phyloP scores from a whole-genome alignment of 2,329 filamentous ascomycete species.

The Fusarium tuaranense region DNA sequence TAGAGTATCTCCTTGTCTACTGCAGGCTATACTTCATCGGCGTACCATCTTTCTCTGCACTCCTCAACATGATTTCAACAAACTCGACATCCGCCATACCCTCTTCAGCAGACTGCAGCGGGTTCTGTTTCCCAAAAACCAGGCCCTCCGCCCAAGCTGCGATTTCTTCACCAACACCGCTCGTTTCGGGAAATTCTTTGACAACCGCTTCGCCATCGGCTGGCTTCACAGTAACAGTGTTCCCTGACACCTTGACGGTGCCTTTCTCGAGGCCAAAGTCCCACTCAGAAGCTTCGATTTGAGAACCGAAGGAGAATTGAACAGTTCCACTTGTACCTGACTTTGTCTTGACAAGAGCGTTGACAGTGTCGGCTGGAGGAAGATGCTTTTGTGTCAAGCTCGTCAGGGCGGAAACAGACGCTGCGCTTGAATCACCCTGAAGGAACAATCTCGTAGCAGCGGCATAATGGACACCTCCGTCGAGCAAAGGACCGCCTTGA shows the following conservation, averaged over 20 bases:
- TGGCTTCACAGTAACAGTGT: not conserved
- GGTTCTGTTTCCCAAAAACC: not conserved
- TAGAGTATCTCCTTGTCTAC: not conserved
- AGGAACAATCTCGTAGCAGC: not conserved
- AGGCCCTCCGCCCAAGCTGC: not conserved
- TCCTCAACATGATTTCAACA: not conserved
- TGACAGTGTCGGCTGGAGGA: not conserved
- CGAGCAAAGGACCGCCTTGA: not conserved
- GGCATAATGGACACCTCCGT: not conserved
- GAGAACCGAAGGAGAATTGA: not conserved
- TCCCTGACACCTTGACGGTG: not conserved
- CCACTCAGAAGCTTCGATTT: not conserved
- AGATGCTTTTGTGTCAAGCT: not conserved
- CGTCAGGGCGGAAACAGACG: not conserved
- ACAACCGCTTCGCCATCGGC: not conserved
- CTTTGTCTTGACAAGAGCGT: not conserved
- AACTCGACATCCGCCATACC: slow-evolving; percentile 1
- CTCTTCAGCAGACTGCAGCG: not conserved
- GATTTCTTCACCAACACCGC: not conserved
- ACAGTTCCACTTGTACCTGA: not conserved
- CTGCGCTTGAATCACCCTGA: not conserved
- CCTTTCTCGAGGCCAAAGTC: not conserved
- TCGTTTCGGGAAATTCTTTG: not conserved
- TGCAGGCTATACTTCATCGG: not conserved
- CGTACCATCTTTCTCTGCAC: not conserved